Conservation (phyloP, 2,329 filamentous ascomycete species). For the Corniculantispora saksenae region DNA sequence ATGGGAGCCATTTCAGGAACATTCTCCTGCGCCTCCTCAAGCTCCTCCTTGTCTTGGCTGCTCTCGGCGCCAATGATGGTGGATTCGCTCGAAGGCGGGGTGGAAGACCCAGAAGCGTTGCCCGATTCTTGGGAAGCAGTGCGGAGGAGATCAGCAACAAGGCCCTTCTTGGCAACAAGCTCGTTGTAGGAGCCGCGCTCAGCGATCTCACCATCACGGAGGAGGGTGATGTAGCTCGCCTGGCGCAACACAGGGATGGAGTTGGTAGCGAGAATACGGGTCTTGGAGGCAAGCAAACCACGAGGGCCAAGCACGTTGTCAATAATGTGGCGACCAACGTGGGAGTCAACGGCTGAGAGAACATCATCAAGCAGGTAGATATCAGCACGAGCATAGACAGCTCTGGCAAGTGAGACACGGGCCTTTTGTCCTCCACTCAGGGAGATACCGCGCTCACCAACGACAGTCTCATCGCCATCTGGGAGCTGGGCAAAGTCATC, state of each 20-base stretch:
- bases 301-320: conserved; percentile 87
- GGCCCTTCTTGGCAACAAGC: conserved; percentile 89
- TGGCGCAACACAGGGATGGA: conserved; percentile 88
- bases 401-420: conserved; percentile 84
- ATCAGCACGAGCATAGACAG: conserved; percentile 95
- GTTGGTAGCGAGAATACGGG: conserved; percentile 90
- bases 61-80: conserved; percentile 56
- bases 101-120: conserved; percentile 46
- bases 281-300: conserved; percentile 82
- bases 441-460: conserved; percentile 95
- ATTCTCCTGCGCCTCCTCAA: conserved; percentile 77
- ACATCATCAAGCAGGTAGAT: conserved; percentile 94
- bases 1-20: conserved; percentile 78
- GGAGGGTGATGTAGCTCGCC: conserved; percentile 82
- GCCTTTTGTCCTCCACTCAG: conserved; percentile 96
- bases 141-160: conserved; percentile 81
- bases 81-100: conserved; percentile 53
- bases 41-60: conserved; percentile 61
- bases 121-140: conserved; percentile 64
- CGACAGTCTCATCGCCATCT: conserved; percentile 94
- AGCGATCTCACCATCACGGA: conserved; percentile 79
- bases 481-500: conserved; percentile 92
- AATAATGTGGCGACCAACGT: conserved; percentile 92
- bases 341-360: conserved; percentile 95
- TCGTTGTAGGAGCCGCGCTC: conserved; percentile 91